Percentiles rank a stretch among this genome's conserved stretches.
These are phyloP conservation scores for Citrus hindsii DNA, from an alignment of 345 rosid species.

Conservation along the genomic window DNA sequence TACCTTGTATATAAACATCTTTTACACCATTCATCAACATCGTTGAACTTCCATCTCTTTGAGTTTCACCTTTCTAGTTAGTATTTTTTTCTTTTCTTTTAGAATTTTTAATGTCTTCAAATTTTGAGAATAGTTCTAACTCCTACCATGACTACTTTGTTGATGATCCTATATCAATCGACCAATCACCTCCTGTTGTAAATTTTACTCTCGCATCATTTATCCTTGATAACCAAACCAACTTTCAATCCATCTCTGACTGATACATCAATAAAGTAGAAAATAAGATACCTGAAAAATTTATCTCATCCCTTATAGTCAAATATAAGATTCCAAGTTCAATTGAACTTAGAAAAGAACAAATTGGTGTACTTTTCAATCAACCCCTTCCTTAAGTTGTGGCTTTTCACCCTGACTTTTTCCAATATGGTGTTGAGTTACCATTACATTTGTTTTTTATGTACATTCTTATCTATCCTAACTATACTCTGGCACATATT, in stretches of 20 bases:
- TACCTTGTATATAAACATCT: too few relatives aligned
- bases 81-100: too few relatives aligned
- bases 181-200: accelerated
- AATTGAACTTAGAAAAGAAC: too few relatives aligned
- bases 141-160: too few relatives aligned
- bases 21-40: too few relatives aligned
- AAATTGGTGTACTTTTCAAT: accelerated
- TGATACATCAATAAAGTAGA: accelerated
- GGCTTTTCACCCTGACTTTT: accelerated
- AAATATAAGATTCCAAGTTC: too few relatives aligned
- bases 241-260: accelerated
- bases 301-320: accelerated
- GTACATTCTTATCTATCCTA: accelerated
- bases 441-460: too few relatives aligned
- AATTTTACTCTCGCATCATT: too few relatives aligned
- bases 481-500: accelerated
- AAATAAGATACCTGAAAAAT: too few relatives aligned
- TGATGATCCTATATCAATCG: too few relatives aligned
- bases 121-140: accelerated
- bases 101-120: too few relatives aligned
- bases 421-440: accelerated
- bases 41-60: too few relatives aligned
- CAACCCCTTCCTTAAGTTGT: accelerated
- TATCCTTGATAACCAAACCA: accelerated
- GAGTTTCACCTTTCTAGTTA: accelerated